Percentiles rank a stretch among this genome's conserved stretches.
These are phyloP conservation scores for Esteya vermicola DNA, from an alignment of 2,329 filamentous ascomycete genomes.

Conservation along the genomic window DNA sequence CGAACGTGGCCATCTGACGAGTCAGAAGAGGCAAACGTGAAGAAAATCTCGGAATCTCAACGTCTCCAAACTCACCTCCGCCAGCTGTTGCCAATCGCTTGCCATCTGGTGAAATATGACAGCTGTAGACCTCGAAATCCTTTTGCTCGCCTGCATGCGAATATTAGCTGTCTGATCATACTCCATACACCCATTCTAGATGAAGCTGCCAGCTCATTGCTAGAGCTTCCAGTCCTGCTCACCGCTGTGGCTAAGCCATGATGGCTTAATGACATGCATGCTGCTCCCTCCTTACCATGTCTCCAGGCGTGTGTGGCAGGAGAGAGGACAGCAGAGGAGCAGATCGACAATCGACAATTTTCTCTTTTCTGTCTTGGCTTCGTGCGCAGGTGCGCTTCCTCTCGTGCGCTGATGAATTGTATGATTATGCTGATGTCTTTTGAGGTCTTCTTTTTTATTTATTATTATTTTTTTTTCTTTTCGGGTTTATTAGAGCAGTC, in stretches of 20 bases:
- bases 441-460: no score
- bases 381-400: not conserved
- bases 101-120: constrained; percentile 91
- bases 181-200: no score
- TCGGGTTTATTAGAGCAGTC: no score
- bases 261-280: constrained; percentile 86
- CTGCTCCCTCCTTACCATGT: constrained; percentile 13
- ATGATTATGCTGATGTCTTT: no score
- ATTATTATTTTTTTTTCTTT: no score
- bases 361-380: constrained; percentile 5
- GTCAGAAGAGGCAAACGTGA: not conserved
- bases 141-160: constrained; percentile 69
- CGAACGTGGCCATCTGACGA: constrained; percentile 74
- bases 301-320: constrained; percentile 8
- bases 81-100: constrained; percentile 84
- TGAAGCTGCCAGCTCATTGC: not conserved
- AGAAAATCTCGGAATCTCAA: not conserved
- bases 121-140: constrained; percentile 97
- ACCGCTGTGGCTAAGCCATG: constrained; percentile 92
- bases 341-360: not conserved
- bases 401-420: no score
- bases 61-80: constrained; percentile 50
- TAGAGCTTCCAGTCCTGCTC: constrained; percentile 14
- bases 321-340: not conserved
- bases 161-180: not conserved